Evolutionary conservation across 176 grass and related monocot species (phyloP).

Genomic region (Lolium multiflorum): DNA sequence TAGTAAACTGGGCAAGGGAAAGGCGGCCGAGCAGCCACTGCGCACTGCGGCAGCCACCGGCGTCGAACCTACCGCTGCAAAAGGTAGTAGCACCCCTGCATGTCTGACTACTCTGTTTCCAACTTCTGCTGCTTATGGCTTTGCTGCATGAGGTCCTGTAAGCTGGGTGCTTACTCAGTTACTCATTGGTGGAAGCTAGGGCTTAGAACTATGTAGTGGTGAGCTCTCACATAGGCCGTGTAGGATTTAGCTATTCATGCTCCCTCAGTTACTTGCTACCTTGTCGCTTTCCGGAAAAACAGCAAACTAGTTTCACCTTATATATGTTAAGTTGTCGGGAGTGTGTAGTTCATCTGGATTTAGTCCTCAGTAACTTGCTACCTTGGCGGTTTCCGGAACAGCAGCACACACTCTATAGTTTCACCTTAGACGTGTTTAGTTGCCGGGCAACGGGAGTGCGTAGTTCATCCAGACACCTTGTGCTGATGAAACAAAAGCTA

Average conservation of each 20-base stretch:
- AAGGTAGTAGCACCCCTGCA: conserved; percentile 34
- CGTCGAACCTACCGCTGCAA: conserved; percentile 32
- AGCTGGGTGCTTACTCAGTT: conserved; percentile 31
- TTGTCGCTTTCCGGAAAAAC: not conserved
- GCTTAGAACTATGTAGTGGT: not conserved
- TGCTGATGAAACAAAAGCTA: conserved; percentile 19
- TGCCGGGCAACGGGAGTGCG: not conserved
- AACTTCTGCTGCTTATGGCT: not conserved
- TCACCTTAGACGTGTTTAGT: conserved; percentile 20
- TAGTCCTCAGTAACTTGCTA: not conserved
- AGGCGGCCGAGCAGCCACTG: conserved; percentile 35
- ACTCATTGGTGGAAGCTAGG: conserved; percentile 25
- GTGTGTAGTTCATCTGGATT: too few species aligned
- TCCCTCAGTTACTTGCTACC: not conserved
- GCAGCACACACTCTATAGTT: not conserved
- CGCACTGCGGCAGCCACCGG: conserved; percentile 17
- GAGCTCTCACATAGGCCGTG: not conserved
- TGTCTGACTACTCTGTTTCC: too few species aligned
- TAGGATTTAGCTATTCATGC: conserved; percentile 7
- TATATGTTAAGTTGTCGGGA: not conserved
- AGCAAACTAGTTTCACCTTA: conserved; percentile 17
- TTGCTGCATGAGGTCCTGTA: conserved; percentile 24
- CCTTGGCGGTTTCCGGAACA: not conserved
- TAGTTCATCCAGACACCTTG: not conserved
- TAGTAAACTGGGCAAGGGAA: conserved; percentile 47